A percentile compares a stretch with the other conserved stretches of the same genome.
These are phyloP conservation scores for Anastatica hierochuntica DNA, from an alignment of 345 rosid genomes.

Conservation along the genomic window DNA sequence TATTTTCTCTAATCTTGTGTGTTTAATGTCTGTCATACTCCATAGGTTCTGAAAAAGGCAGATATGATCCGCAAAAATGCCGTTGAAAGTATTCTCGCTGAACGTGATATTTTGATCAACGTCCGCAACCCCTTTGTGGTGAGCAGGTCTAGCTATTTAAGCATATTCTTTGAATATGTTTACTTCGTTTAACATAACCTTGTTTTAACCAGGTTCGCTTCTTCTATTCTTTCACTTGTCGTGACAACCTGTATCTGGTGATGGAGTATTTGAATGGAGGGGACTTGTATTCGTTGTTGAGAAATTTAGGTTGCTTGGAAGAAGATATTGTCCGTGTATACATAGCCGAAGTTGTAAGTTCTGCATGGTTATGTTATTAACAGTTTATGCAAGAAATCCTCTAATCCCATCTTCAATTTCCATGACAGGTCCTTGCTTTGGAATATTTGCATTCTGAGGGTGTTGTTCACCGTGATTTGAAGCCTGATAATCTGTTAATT, in stretches of 20 bases:
- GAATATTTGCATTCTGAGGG: slow-evolving; percentile 81
- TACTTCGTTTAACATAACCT: slow-evolving; percentile 20
- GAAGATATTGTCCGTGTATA: slow-evolving; percentile 85
- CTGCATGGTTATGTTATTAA: too few species aligned
- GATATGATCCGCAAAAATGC: slow-evolving; percentile 98
- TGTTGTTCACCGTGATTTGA: slow-evolving; percentile 95
- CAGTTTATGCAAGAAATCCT: too few species aligned
- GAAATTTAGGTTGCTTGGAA: slow-evolving; percentile 73
- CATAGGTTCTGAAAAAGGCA: slow-evolving; percentile 88
- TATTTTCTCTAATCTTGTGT: slow-evolving; percentile 6
- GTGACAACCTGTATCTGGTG: slow-evolving; percentile 92
- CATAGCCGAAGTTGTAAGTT: slow-evolving; percentile 97
- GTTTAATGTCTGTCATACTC: slow-evolving; percentile 11
- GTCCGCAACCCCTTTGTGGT: slow-evolving; percentile 99
- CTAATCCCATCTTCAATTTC: background rate
- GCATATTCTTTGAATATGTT: slow-evolving; percentile 13
- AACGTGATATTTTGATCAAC: slow-evolving; percentile 89
- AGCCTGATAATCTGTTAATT: slow-evolving; percentile 93
- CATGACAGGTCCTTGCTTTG: slow-evolving; percentile 69
- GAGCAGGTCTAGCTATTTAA: slow-evolving; percentile 37
- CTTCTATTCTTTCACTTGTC: slow-evolving; percentile 94
- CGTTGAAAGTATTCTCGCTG: slow-evolving; percentile 90
- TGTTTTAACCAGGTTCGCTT: slow-evolving; percentile 72
- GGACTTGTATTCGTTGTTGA: slow-evolving; percentile 76
- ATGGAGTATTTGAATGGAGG: slow-evolving; percentile 99